A percentile compares a stretch with the other conserved stretches of the same genome.
Evolutionary conservation across 768 basidiomycete genomes (phyloP).

Genomic region (Trametes gibbosa): DNA sequence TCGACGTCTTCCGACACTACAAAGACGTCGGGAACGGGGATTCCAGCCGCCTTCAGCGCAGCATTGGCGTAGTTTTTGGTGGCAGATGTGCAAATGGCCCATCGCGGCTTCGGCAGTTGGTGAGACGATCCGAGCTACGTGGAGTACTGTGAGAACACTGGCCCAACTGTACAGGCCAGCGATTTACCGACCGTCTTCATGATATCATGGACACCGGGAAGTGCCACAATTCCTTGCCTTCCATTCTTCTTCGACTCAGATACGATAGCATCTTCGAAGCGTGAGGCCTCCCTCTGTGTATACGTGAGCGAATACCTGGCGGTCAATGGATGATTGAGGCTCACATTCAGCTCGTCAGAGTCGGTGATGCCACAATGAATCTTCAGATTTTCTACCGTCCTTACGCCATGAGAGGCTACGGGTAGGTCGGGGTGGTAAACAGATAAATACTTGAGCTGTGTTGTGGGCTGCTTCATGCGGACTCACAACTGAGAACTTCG

Average conservation of each 20-base stretch:
- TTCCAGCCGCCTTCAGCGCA: constrained; percentile 62
- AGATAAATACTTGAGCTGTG: not conserved
- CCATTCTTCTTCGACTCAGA: constrained; percentile 54
- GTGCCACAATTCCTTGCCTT: constrained; percentile 57
- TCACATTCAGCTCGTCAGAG: constrained; percentile 66
- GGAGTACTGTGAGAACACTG: not conserved
- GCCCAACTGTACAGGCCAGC: not conserved
- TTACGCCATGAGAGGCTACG: constrained; percentile 75
- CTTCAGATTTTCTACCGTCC: constrained; percentile 78
- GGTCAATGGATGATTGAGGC: not conserved
- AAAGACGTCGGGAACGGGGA: constrained; percentile 71
- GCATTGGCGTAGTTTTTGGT: constrained; percentile 71
- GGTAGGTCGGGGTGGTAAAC: not conserved
- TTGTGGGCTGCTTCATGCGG: not conserved
- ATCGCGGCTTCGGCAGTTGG: constrained; percentile 55
- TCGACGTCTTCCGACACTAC: constrained; percentile 82
- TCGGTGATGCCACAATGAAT: constrained; percentile 69
- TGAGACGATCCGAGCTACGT: constrained; percentile 20
- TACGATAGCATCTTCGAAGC: constrained; percentile 80
- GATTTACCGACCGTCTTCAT: constrained; percentile 49
- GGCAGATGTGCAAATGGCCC: constrained; percentile 89
- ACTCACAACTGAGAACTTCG: constrained; percentile 60
- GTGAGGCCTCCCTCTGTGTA: constrained; percentile 60
- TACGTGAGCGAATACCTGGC: not conserved
- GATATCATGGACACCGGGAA: constrained; percentile 68